Base-by-base conservation (phyloP, 202 grass and related monocot genomes). In the Saccharum hybrid region DNA sequence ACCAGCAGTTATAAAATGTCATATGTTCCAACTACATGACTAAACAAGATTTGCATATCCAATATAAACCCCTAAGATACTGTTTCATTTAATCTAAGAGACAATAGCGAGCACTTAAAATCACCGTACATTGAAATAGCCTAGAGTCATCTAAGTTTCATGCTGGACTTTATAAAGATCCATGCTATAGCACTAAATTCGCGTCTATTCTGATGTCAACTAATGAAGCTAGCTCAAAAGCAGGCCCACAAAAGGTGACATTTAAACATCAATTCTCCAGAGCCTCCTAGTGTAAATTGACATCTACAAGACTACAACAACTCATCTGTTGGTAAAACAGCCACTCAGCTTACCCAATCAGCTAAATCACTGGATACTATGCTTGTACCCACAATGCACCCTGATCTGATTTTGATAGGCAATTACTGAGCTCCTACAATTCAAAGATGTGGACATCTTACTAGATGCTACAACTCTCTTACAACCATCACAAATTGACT, bases 81-180 rank as follows among this genome's bases (percentile, higher is more conserved):
- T 78, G 61, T 43, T 30, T 33, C 10, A 8, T 21, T 68, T 39
- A 51, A 62, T 8, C 31, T 71, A 31, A 23, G 22, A 48, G 26
- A 74, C 14, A 46, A 10, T 41, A 83, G 18, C 4, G 51, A 81
- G 64, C 21, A n/a, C 56, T 19, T 11, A 70, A 76, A n/a, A 78
- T 39, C n/a, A 39, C 43, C 10, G 3, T 15, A 80, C 36, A 63
- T 16, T 26, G 18, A 68, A 48, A 63, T 71, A 42, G 67, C 65
- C 6, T 85, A 7, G n/a, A 65, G 30, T 30, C 26, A 3, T 45
- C 13, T 66, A 66, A 31, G 56, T 3, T 75, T 40, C 66, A 38
- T 16, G 18, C 7, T 26, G 18, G 67, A 69, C 5, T 41, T 12
- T 5, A 39, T 23, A 42, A 22, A 22, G 22, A 0, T 85, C 11